Evolutionary conservation across 2,329 filamentous ascomycete genomes (phyloP).

Genomic region (Falciphora oryzae): DNA sequence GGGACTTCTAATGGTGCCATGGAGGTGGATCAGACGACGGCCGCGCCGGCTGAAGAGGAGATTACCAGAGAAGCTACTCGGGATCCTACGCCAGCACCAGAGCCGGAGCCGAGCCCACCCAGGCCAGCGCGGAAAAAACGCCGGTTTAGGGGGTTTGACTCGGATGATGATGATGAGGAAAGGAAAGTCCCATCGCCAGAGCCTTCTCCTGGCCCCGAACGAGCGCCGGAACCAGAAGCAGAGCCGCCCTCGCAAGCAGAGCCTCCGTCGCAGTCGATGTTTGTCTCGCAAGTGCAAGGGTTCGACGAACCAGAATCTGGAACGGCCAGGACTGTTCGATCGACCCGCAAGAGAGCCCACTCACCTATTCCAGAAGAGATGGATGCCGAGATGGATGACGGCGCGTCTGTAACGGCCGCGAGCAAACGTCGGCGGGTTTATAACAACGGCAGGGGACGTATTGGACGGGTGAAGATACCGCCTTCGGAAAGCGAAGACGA

Average conservation of each 20-base stretch:
- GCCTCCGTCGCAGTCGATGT: conserved; percentile 39
- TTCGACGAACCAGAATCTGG: conserved; percentile 17
- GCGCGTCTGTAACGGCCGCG: conserved; percentile 70
- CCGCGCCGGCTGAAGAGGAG: conserved; percentile 15
- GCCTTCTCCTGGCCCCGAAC: conserved; percentile 1
- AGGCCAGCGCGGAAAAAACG: conserved; percentile 21
- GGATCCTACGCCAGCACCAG: conserved; percentile 8
- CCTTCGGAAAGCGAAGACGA: conserved; percentile 14
- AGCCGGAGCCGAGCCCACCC: not conserved
- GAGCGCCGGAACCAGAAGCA: not conserved
- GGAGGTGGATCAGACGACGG: conserved; percentile 21
- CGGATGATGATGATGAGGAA: conserved; percentile 33
- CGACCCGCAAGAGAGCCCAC: conserved; percentile 41
- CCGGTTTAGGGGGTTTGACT: conserved; percentile 70
- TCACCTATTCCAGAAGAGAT: conserved; percentile 32
- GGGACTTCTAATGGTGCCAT: conserved; percentile 13
- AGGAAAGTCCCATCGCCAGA: conserved; percentile 11
- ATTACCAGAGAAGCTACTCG: conserved; percentile 8
- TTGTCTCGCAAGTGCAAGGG: conserved; percentile 47
- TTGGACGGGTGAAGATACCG: not conserved
- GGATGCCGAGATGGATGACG: conserved; percentile 59
- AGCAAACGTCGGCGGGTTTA: conserved; percentile 73
- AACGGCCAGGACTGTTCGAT: conserved; percentile 16
- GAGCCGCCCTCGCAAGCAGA: conserved; percentile 2
- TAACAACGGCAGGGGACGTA: conserved; percentile 35